phyloP scores from a whole-genome alignment of 805 yeast species.

The Geotrichum ghanense region DNA sequence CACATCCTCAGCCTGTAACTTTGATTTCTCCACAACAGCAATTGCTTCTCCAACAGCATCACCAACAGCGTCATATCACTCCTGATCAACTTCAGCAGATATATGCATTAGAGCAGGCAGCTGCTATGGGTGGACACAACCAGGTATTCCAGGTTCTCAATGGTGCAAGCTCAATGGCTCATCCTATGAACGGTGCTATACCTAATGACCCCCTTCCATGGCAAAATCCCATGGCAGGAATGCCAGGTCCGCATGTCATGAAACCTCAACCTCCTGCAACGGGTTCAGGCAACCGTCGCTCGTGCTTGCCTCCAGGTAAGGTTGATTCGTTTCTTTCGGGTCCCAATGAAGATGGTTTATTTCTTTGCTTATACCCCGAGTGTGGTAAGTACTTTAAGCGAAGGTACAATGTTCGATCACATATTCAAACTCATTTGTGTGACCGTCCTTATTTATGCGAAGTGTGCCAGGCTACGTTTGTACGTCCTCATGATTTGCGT shows the following conservation, averaged over 20 bases:
- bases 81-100: background rate
- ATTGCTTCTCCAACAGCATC: background rate
- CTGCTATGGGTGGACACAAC: background rate
- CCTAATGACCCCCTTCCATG: constrained; percentile 17
- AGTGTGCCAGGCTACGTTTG: constrained; percentile 72
- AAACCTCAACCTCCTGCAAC: constrained; percentile 16
- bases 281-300: constrained; percentile 27
- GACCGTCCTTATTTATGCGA: constrained; percentile 86
- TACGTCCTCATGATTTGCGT: constrained; percentile 86
- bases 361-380: constrained; percentile 58
- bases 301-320: constrained; percentile 80
- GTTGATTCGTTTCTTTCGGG: constrained; percentile 76
- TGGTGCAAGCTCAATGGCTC: background rate
- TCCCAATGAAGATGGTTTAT: constrained; percentile 60
- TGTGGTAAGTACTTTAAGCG: constrained; percentile 82
- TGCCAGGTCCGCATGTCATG: constrained; percentile 25
- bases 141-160: constrained; percentile 1
- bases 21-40: background rate
- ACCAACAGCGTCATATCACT: background rate
- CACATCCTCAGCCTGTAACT: background rate
- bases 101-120: background rate
- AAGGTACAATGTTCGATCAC: constrained; percentile 86
- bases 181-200: background rate
- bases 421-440: constrained; percentile 90
- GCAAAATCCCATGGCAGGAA: constrained; percentile 27